Percentiles rank a stretch among this genome's conserved stretches.
Evolutionary conservation across 116 monocot species (phyloP).

Genomic region (Posidonia oceanica): DNA sequence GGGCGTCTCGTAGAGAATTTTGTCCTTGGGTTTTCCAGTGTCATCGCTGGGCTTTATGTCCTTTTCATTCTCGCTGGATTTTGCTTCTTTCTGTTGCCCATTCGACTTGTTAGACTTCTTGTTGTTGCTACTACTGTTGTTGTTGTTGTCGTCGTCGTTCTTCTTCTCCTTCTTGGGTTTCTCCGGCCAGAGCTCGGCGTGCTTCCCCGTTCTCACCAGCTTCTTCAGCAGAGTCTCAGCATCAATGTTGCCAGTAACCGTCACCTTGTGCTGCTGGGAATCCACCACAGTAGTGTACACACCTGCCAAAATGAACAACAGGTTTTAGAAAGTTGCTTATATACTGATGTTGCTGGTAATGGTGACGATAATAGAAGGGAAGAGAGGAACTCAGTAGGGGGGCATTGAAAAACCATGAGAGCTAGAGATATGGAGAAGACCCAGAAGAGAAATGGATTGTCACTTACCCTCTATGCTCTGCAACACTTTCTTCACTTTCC

Average conservation of each 20-base stretch:
- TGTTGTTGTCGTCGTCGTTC: background rate
- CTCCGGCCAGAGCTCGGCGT: slow-evolving; percentile 75
- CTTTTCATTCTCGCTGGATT: slow-evolving; percentile 7
- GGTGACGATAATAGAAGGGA: too few relatives aligned
- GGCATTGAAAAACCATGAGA: background rate
- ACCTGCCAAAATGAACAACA: slow-evolving; percentile 17
- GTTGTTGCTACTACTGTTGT: background rate
- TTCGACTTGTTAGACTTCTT: too few relatives aligned
- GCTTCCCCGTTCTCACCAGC: slow-evolving; percentile 67
- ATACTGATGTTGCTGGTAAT: too few relatives aligned
- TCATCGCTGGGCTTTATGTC: slow-evolving; percentile 6
- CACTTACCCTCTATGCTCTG: slow-evolving; percentile 21
- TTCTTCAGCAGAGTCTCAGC: slow-evolving; percentile 62
- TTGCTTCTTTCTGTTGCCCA: too few relatives aligned
- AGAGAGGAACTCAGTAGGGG: too few relatives aligned
- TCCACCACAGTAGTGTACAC: slow-evolving; percentile 63
- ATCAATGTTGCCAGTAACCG: slow-evolving; percentile 68
- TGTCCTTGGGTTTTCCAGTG: background rate
- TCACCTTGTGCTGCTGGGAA: slow-evolving; percentile 69
- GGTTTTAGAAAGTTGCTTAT: too few relatives aligned
- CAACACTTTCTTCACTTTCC: slow-evolving; percentile 31
- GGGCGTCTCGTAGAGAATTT: background rate
- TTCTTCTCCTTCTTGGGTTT: slow-evolving; percentile 8
- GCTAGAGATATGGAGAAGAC: background rate
- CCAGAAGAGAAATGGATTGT: background rate